These are phyloP conservation scores for Akanthomyces lecanii DNA, from an alignment of 2,329 filamentous ascomycete genomes.

Conservation along the genomic window DNA sequence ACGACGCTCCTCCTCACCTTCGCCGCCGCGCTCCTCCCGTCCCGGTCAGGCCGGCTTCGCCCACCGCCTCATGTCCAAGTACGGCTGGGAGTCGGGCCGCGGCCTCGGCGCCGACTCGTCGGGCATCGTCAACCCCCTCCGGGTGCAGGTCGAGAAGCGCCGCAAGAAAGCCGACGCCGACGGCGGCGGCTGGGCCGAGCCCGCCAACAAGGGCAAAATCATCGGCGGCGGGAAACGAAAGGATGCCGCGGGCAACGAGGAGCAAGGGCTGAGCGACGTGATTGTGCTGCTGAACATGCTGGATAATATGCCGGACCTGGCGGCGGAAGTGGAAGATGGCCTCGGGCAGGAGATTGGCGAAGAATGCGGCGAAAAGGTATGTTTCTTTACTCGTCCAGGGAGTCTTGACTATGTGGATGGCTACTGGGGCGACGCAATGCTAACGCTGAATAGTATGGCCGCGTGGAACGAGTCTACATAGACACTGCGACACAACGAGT, in stretches of 20 bases:
- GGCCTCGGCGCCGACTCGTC: constrained; percentile 78
- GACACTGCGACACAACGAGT: constrained; percentile 63
- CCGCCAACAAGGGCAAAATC: constrained; percentile 70
- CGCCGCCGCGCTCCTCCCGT: constrained; percentile 50
- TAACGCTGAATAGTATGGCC: constrained; percentile 59
- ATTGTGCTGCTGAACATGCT: constrained; percentile 82
- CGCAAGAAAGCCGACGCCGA: constrained; percentile 75
- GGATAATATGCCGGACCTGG: constrained; percentile 71
- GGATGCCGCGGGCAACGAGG: constrained; percentile 41
- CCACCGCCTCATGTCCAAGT: constrained; percentile 83
- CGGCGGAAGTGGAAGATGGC: constrained; percentile 68
- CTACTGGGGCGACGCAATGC: not conserved
- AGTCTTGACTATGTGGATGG: too few species aligned
- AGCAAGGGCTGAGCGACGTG: constrained; percentile 74
- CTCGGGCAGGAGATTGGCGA: constrained; percentile 94
- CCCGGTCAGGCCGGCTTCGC: constrained; percentile 84
- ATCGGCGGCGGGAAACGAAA: constrained; percentile 70
- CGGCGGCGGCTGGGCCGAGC: constrained; percentile 71
- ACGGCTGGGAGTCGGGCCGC: constrained; percentile 85
- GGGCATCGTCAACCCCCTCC: constrained; percentile 81
- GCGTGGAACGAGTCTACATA: constrained; percentile 75
- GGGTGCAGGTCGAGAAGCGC: constrained; percentile 79
- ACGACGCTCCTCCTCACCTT: constrained; percentile 30
- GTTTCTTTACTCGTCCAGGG: constrained; percentile 6
- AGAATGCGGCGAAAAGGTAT: constrained; percentile 76